Base-by-base conservation (phyloP, 805 yeast species). In the Candida piceae region DNA sequence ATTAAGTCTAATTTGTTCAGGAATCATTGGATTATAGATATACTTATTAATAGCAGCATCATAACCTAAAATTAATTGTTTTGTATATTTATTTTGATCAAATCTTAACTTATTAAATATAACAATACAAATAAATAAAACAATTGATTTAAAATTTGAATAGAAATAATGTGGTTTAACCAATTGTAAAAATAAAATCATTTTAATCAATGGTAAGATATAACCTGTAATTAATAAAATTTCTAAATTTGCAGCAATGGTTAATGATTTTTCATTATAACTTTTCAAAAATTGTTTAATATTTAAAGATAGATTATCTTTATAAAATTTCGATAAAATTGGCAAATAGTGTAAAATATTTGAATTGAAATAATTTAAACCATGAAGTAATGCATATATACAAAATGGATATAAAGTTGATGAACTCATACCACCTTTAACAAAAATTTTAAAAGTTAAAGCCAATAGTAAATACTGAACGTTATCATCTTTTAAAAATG, bases 341-440 rank as follows among this genome's bases (percentile, higher is more conserved):
- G 81, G 78, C 31, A 69, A 50, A 32, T 66, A 61, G 36, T 82
- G 81, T 40, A 80, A 62, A 40, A 81, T 53, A 47, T 66, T 65
- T 34, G 70, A 68, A 52, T 73, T 77, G 48, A 72, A 58, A 58
- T 80, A 82, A 29, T 72, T 69, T 50, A 79, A 64, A 5, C 76
- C 71, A 60, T 82, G 88, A 68, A 80, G 81, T 3, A 72, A 41
- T 5, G 86, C 78, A 57, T 70, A 82, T 34, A 80, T 69, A 13
- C 72, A 67, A 50, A 80, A 81, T 20, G 87, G 79, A 44, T 76
- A 66, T 41, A 78, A 60, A 45, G 61, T 69, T 27, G 64, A 77
- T 6, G 52, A 40, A 28, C 40, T 47, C n/a, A 48, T 43, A n/a
- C 45, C 43, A n/a, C 33, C 38, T 7, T 35, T 32, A 8, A 58